These are phyloP conservation scores for Chenopodium quinoa DNA, from an alignment of 148 eudicot species.

Conservation along the genomic window DNA sequence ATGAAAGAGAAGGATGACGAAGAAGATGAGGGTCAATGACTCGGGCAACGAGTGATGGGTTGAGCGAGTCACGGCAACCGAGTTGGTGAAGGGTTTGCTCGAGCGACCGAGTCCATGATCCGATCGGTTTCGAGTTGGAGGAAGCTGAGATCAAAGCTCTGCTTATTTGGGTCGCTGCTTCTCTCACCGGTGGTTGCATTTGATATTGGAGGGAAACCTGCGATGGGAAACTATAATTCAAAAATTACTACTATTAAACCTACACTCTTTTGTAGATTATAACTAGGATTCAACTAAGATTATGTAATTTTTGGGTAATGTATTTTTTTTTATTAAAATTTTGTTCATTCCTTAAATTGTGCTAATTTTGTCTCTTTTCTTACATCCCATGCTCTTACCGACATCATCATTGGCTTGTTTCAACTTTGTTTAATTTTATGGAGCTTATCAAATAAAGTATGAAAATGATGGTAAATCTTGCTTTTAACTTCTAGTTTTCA, in stretches of 20 bases:
- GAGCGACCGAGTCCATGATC: constrained; percentile 56
- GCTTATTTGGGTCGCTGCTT: constrained; percentile 49
- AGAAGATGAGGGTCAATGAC: constrained; percentile 88
- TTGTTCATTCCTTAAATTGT: constrained; percentile 20
- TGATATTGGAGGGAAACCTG: neutral
- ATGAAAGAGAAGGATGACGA: constrained; percentile 65
- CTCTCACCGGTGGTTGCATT: constrained; percentile 33
- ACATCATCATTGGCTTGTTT: constrained; percentile 17
- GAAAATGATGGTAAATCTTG: neutral
- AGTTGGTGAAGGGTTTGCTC: constrained; percentile 70
- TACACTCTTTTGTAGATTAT: too few species aligned
- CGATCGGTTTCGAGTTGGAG: constrained; percentile 27
- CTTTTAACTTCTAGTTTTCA: neutral
- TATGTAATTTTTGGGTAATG: neutral
- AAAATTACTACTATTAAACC: neutral
- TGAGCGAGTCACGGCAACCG: constrained; percentile 54
- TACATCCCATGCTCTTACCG: constrained; percentile 13
- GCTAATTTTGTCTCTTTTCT: neutral
- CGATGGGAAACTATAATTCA: neutral
- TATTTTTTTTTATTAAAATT: neutral
- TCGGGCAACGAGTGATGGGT: constrained; percentile 60
- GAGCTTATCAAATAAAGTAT: neutral
- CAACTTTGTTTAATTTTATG: neutral
- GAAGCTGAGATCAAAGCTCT: constrained; percentile 52
- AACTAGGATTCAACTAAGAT: neutral